Base-by-base conservation (phyloP, 1,139 yeast species). In the Scheffersomyces parashehatae region DNA sequence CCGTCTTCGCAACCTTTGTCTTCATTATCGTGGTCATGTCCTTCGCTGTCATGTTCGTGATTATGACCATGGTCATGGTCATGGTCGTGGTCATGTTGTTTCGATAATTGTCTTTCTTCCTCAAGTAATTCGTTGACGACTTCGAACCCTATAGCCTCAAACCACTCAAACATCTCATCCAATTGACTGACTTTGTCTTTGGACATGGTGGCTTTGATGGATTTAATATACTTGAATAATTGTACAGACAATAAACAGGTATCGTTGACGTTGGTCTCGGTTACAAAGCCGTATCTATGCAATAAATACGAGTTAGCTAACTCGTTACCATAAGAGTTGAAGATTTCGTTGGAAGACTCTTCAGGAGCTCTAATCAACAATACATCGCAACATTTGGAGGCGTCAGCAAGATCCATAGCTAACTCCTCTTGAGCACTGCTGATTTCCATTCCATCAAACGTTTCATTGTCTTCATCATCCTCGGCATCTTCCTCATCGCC, bases 251-350 rank as follows among this genome's bases (percentile, higher is more conserved):
- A 57, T 44, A 79, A 72, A 15, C 87, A 76, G 3, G 75, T 60
- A 51, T 87, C 91, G 55, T 78, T 75, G 16, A 69, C 68, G 54
- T 88, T 86, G 36, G 73, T 68, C 46, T 68, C 64, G 32, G 77
- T 70, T 5, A 85, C 77, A 59, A 89, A 88, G 0, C 96, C 96
- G 56, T 88, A 89, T 45, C 88, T 75, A 24, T 89, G 82, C 12
- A 89, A 63, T 34, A 89, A 67, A 37, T 80, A 75, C 0, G 87
- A 75, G 53, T 87, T 88, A 12, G 85, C 69, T 36, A 83, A 68
- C 35, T 68, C 70, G 36, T 83, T 83, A 0, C 96, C 96, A 55
- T 88, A 88, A 0, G 93, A 82, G 61, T 87, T 88, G 70, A 82
- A 85, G 10, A 89, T 62, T 56, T 89, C 96, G 44, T 53, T 60